Base-by-base conservation (phyloP, 495 filamentous ascomycete species). In the Neurospora africana region DNA sequence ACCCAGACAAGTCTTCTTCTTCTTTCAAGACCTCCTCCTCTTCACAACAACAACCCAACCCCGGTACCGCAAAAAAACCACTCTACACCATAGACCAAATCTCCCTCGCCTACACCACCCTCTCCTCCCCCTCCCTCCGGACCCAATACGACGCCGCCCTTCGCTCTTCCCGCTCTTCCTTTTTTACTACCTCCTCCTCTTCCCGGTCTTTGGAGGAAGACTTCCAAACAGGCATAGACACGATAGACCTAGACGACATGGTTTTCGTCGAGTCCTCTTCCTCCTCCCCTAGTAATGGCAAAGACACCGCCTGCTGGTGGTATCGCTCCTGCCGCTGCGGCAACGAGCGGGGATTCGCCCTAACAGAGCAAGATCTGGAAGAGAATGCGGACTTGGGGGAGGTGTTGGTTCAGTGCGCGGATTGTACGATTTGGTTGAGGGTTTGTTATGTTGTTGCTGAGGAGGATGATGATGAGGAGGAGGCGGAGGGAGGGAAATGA, bases 221-320 rank as follows among this genome's bases (percentile, higher is more conserved):
- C 1, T 89, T 89, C 77, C 89, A 88, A 72, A 91, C 90, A 0
- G 93, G 92, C 3, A 79, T 93, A 38, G 92, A 96, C 79, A 87
- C 86, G 2, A 85, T 95, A n/a, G 94, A 97, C 82, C 81, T 97
- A 30, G 93, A 95, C 77, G 93, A 93, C 74, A 79, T 97, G 37
- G 80, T 74, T 1, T 89, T 82, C 72, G 87, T 91, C 70, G 86
- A 88, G 35, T 2, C 40, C 11, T 15, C 3, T 7, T 7, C 38
- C 19, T 38, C 37, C 8, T 13, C 37, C 37, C 1, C 10, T 19
- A 43, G 19, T 7, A 9, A 19, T 4, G 73, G 68, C 21, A 75
- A 73, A 30, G 77, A 78, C 4, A 68, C 79, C n/a, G n/a, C n/a
- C n/a, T n/a, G n/a, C n/a, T n/a, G n/a, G 33, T 97, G 92, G 91